Base-by-base conservation (phyloP, 78 protist species). In the Capsaspora owczarzaki region DNA sequence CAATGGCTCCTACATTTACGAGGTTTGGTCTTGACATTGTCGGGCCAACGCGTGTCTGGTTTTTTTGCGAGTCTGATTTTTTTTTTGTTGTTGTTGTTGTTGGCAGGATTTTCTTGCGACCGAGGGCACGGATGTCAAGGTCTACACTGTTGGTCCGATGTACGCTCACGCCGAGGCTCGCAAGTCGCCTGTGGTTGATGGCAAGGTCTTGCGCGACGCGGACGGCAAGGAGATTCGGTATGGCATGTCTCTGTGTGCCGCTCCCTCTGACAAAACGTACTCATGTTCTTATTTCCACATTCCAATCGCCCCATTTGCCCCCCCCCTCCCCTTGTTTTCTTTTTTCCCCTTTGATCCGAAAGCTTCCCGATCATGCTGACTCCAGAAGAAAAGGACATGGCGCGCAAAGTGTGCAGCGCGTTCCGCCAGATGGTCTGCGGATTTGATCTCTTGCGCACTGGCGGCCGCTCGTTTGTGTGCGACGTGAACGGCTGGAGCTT, bases 401-500 rank as follows among this genome's bases (percentile, higher is more conserved):
- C 93, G 43, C 37, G 70, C 5, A 80, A 82, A 70, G 82, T 92
- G 10, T 75, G 60, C 63, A 71, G 60, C 25, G 87, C 83, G 27
- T 95, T 95, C 87, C 66, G 80, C 49, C 96, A 92, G 81, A 82
- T 85, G 38, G 84, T 83, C 40, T 91, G 96, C 88, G 98, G 98
- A 12, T 94, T 93, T 74, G 98, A 96, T 76, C 78, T 96, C 33
- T 78, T 96, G 43, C 87, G 97, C 40, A 85, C 82, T 25, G 80
- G 82, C 61, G 90, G 92, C 6, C 38, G 61, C 42, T 83, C 90
- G 33, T 89, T 63, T 74, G 96, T 96, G 61, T 93, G 96, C 88
- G 98, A 96, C 85, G 98, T 96, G 49, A 96, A 96, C 86, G 98
- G 98, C 31, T 93, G 95, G 96, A 46, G 88, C 35, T 91, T 93